Conservation (phyloP, 352 stramenopile genomes). For the Globisporangium lucens region DNA sequence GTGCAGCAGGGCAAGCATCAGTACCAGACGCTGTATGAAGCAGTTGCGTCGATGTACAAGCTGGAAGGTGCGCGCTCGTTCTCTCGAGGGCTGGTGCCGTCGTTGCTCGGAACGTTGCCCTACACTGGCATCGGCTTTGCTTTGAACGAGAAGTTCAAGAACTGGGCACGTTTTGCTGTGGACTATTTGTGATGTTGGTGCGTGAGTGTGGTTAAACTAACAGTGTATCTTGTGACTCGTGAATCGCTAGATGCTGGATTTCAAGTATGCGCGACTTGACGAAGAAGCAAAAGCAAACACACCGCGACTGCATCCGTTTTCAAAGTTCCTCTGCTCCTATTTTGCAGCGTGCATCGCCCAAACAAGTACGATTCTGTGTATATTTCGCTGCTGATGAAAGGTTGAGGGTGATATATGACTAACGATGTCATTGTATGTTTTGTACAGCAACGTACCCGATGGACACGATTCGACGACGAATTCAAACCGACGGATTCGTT, state of each 20-base stretch:
- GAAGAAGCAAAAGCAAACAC: constrained; percentile 21
- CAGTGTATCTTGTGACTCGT: constrained; percentile 2
- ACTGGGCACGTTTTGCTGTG: constrained; percentile 35
- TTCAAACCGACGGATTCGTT: constrained; percentile 82
- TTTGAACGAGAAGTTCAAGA: constrained; percentile 83
- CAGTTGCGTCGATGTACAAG: constrained; percentile 74
- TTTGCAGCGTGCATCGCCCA: constrained; percentile 83
- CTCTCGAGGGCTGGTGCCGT: constrained; percentile 66
- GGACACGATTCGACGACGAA: constrained; percentile 80
- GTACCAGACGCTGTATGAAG: constrained; percentile 69
- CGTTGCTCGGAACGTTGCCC: constrained; percentile 74
- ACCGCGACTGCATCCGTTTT: constrained; percentile 54
- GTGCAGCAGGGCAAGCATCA: constrained; percentile 81
- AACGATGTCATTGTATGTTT: constrained; percentile 11
- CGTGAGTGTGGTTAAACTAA: neutral
- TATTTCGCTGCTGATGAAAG: neutral
- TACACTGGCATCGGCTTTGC: constrained; percentile 87
- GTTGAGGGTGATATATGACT: neutral
- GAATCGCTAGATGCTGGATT: constrained; percentile 37
- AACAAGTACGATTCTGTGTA: constrained; percentile 44
- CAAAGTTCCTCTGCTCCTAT: constrained; percentile 84
- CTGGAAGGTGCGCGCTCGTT: constrained; percentile 67
- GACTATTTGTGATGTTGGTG: neutral
- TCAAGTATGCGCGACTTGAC: constrained; percentile 36
- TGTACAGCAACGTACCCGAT: constrained; percentile 74